Evolutionary conservation across 2,329 filamentous ascomycete species (phyloP).

Genomic region (Cercospora sp.): DNA sequence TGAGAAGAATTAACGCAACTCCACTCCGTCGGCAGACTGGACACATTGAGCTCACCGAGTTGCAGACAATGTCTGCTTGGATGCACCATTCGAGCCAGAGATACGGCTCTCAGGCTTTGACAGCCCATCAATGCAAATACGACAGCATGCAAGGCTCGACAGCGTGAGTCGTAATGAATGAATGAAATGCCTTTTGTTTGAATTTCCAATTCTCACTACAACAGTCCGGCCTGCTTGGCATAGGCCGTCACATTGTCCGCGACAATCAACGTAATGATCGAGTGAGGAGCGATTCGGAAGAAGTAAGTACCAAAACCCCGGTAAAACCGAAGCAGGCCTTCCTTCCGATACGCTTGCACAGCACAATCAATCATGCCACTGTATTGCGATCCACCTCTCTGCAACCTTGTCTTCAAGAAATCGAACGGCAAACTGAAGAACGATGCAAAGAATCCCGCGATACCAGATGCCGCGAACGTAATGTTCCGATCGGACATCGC

Average conservation of each 20-base stretch:
- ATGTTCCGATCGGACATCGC: conserved; percentile 62
- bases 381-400: conserved; percentile 87
- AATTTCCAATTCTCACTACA: background rate
- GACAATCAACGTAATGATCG: conserved; percentile 27
- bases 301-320: conserved; percentile 96
- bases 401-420: conserved; percentile 94
- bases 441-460: conserved; percentile 93
- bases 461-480: conserved; percentile 78
- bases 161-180: background rate
- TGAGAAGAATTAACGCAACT: conserved; percentile 33
- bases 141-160: background rate
- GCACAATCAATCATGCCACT: conserved; percentile 86
- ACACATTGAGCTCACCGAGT: too few relatives aligned
- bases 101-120: background rate
- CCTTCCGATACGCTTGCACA: conserved; percentile 78
- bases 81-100: background rate
- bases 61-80: background rate
- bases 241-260: conserved; percentile 24
- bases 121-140: background rate
- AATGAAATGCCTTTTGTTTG: background rate
- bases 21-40: background rate
- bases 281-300: conserved; percentile 31
- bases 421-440: conserved; percentile 96
- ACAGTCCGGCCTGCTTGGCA: conserved; percentile 4
- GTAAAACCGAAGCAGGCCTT: conserved; percentile 86